Evolutionary conservation across 352 stramenopile genomes (phyloP).

Genomic region (Globisporangium emineosum): DNA sequence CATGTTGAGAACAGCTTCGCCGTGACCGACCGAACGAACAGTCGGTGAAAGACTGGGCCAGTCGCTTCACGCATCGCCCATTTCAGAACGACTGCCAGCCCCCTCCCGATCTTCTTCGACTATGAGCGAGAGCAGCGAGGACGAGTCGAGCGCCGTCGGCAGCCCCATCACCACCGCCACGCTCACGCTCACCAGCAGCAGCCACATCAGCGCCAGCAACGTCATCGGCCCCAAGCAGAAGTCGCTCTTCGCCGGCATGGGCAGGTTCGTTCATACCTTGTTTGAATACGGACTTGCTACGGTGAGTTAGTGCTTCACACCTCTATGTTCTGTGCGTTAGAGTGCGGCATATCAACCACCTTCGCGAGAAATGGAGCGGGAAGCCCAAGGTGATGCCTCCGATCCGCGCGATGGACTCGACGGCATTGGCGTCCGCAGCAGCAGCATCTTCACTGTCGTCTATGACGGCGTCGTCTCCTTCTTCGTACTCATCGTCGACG

Average conservation of each 20-base stretch:
- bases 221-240: constrained; percentile 25
- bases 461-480: constrained; percentile 14
- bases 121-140: constrained; percentile 44
- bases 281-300: not conserved
- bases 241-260: constrained; percentile 52
- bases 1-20: too few relatives aligned
- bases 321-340: constrained; percentile 16
- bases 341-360: constrained; percentile 51
- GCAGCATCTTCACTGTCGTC: not conserved
- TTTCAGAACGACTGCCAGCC: too few relatives aligned
- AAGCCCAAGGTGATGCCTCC: constrained; percentile 17
- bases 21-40: too few relatives aligned
- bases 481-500: constrained; percentile 13
- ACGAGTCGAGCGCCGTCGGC: constrained; percentile 25
- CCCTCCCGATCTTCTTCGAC: too few relatives aligned
- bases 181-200: constrained; percentile 13
- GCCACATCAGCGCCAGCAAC: constrained; percentile 6
- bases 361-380: constrained; percentile 47
- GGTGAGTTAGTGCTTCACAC: not conserved
- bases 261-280: constrained; percentile 10
- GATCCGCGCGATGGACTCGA: constrained; percentile 1
- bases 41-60: too few relatives aligned
- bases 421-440: not conserved
- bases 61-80: too few relatives aligned
- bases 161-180: not conserved